A percentile compares a stretch with the other conserved stretches of the same genome.
Evolutionary conservation across 768 basidiomycete species (phyloP).

Genomic region (Agrocybe chaxingu): DNA sequence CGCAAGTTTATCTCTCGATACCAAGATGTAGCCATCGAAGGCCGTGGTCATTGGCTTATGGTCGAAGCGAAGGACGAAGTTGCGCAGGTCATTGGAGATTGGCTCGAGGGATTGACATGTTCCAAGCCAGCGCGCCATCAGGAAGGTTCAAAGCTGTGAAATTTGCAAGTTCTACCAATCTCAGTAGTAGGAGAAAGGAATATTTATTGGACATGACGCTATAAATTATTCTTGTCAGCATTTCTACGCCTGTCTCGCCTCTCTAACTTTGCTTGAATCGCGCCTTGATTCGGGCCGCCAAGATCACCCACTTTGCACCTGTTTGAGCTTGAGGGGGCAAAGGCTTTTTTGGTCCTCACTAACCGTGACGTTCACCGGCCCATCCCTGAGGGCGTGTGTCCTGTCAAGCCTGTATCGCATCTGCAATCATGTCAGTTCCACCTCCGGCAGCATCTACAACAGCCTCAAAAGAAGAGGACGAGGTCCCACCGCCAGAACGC

Average conservation of each 20-base stretch:
- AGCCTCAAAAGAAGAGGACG: conserved; percentile 54
- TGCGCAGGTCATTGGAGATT: conserved; percentile 42
- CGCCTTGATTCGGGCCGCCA: neutral
- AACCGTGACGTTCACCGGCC: neutral
- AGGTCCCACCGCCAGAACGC: conserved; percentile 50
- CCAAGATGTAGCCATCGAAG: conserved; percentile 50
- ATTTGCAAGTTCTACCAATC: neutral
- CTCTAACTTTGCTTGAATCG: neutral
- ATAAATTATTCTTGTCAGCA: too few species aligned
- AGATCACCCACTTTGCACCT: conserved; percentile 1
- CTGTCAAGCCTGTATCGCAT: neutral
- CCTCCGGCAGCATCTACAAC: conserved; percentile 17
- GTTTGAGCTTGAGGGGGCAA: conserved; percentile 9
- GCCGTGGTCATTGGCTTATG: conserved; percentile 69
- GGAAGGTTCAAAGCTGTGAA: neutral
- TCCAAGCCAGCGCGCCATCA: conserved; percentile 7
- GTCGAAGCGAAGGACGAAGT: conserved; percentile 56
- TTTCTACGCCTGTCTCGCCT: neutral
- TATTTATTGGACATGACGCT: too few species aligned
- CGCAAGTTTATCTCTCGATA: conserved; percentile 49
- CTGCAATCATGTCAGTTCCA: conserved; percentile 11
- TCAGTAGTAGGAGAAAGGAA: neutral
- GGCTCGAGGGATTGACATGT: conserved; percentile 37
- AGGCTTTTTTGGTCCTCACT: neutral
- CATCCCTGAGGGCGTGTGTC: neutral